phyloP scores from a whole-genome alignment of 495 filamentous ascomycete genomes.

The Podospora pseudoanserina region DNA sequence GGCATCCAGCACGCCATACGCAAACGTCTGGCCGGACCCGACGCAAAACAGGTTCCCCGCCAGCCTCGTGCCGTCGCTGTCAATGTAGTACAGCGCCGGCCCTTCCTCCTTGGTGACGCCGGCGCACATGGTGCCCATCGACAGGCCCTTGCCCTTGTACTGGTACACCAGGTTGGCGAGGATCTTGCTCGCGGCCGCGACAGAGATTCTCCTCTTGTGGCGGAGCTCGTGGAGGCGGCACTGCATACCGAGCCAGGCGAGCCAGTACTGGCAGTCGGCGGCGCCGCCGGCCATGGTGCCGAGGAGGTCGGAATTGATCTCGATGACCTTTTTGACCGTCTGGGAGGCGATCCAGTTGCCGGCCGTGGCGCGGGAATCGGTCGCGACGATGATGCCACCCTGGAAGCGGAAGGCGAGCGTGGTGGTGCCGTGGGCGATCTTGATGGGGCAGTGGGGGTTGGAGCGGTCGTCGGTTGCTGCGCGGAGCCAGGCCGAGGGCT shows the following conservation, averaged over 20 bases:
- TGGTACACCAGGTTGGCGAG: slow-evolving; percentile 95
- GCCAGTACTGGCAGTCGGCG: slow-evolving; percentile 99
- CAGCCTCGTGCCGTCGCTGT: slow-evolving; percentile 91
- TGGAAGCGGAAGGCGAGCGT: slow-evolving; percentile 98
- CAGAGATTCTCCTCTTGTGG: slow-evolving; percentile 96
- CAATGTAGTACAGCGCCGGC: slow-evolving; percentile 97
- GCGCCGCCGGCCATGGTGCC: slow-evolving; percentile 99
- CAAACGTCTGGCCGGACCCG: slow-evolving; percentile 95
- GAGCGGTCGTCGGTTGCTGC: slow-evolving; percentile 94
- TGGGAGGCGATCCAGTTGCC: slow-evolving; percentile 99
- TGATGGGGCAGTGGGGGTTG: slow-evolving; percentile 95
- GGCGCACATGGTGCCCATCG: slow-evolving; percentile 99
- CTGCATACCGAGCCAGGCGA: slow-evolving; percentile 97
- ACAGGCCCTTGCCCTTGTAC: slow-evolving; percentile 96
- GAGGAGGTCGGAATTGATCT: slow-evolving; percentile 83
- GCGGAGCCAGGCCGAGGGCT: slow-evolving; percentile 90
- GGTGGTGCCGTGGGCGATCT: slow-evolving; percentile 97
- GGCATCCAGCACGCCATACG: slow-evolving; percentile 94
- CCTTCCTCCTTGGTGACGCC: slow-evolving; percentile 96
- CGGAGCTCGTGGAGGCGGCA: slow-evolving; percentile 98
- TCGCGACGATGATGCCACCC: slow-evolving; percentile 96
- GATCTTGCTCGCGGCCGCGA: slow-evolving; percentile 96
- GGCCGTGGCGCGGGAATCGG: slow-evolving; percentile 92
- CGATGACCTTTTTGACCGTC: slow-evolving; percentile 99
- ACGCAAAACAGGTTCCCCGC: slow-evolving; percentile 97